Conservation (phyloP, 495 filamentous ascomycete genomes). For the Lichina pygmaea region DNA sequence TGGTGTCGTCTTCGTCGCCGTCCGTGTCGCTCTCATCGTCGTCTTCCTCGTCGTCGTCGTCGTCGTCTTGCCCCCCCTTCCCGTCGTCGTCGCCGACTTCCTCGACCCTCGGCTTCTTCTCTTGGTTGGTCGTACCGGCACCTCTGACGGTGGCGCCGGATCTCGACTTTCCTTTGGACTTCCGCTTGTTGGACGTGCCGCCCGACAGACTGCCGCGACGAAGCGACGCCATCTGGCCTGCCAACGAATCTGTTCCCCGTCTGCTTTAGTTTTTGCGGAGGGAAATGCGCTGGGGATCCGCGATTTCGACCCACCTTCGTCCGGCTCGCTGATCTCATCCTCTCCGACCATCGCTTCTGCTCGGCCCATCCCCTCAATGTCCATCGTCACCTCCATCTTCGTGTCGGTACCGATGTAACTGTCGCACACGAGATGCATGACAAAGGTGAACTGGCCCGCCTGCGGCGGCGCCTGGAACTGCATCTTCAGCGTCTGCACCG, state of each 20-base stretch:
- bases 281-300: not conserved
- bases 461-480: conserved; percentile 94
- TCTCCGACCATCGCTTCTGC: conserved; percentile 52
- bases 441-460: conserved; percentile 72
- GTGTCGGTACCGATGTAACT: conserved; percentile 82
- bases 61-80: conserved; percentile 8
- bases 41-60: conserved; percentile 20
- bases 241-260: conserved; percentile 46
- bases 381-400: conserved; percentile 62
- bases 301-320: conserved; percentile 47
- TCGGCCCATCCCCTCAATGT: conserved; percentile 75
- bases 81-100: conserved; percentile 31
- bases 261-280: not conserved
- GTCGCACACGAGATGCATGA: conserved; percentile 77
- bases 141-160: not conserved
- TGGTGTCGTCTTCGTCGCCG: conserved; percentile 14
- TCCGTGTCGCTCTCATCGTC: conserved; percentile 31
- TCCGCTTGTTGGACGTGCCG: conserved; percentile 22
- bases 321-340: conserved; percentile 91
- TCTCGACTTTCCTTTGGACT: not conserved
- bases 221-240: conserved; percentile 79
- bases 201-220: conserved; percentile 32
- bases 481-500: conserved; percentile 85
- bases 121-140: not conserved
- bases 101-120: conserved; percentile 23